A percentile compares a stretch with the other conserved stretches of the same genome.
These are phyloP conservation scores for Calocybe cyanea DNA, from an alignment of 768 basidiomycete species.

Conservation along the genomic window DNA sequence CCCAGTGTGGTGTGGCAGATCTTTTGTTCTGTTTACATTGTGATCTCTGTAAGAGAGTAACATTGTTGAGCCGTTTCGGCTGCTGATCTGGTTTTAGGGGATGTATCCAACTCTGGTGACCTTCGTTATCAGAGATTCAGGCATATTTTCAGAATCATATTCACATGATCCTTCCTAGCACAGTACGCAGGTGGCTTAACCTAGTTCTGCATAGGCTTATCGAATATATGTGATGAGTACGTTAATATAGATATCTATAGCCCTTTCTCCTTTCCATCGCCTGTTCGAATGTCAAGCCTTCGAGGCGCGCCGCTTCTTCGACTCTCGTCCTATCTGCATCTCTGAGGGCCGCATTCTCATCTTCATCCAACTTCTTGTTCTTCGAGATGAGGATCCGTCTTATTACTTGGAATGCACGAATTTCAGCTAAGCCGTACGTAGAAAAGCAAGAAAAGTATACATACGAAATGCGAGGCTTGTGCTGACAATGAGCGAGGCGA, in stretches of 20 bases:
- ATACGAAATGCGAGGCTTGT: constrained; percentile 28
- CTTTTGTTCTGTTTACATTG: too few species aligned
- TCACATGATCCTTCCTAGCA: too few species aligned
- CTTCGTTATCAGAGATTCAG: too few species aligned
- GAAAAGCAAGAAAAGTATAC: constrained; percentile 1
- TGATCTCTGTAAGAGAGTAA: too few species aligned
- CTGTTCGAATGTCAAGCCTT: constrained; percentile 57
- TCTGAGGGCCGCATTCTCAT: constrained; percentile 40
- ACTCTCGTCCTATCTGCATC: constrained; percentile 47
- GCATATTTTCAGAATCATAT: too few species aligned
- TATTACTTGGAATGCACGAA: constrained; percentile 25
- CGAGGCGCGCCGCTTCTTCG: constrained; percentile 54
- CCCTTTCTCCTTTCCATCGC: constrained; percentile 53
- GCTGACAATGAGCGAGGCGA: constrained; percentile 32
- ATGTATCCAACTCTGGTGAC: too few species aligned
- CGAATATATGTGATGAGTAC: too few species aligned
- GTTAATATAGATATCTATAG: constrained; percentile 54
- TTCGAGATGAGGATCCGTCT: constrained; percentile 45
- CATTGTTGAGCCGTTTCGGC: too few species aligned
- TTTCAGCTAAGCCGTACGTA: neutral
- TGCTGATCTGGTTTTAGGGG: too few species aligned
- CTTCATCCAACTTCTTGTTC: constrained; percentile 48
- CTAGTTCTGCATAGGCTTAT: too few species aligned
- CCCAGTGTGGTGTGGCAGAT: too few species aligned
- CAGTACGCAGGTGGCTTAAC: too few species aligned